Evolutionary conservation across 2,329 filamentous ascomycete species (phyloP).

Genomic region (Tothia fuscella): DNA sequence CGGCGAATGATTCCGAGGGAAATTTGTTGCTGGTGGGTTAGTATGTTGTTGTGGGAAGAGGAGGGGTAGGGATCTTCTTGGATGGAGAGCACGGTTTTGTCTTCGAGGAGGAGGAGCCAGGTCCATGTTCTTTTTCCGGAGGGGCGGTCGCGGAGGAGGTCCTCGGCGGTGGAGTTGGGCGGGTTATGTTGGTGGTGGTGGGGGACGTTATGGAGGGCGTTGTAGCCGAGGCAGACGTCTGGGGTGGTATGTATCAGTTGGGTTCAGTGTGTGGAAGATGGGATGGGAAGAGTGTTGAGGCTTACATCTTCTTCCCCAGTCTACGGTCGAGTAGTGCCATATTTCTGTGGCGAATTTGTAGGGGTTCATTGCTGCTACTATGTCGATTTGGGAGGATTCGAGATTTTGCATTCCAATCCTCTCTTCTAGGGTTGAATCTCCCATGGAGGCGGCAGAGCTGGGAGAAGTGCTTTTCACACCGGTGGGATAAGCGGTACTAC

Average conservation of each 20-base stretch:
- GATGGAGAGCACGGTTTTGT: slow-evolving; percentile 58
- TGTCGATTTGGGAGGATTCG: slow-evolving; percentile 25
- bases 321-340: slow-evolving; percentile 65
- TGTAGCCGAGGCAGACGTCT: slow-evolving; percentile 62
- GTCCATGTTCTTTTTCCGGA: slow-evolving; percentile 51
- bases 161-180: slow-evolving; percentile 16
- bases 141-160: slow-evolving; percentile 27
- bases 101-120: slow-evolving; percentile 58
- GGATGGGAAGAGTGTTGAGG: slow-evolving; percentile 9
- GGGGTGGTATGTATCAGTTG: neutral
- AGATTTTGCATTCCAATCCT: slow-evolving; percentile 15
- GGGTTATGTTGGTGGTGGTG: slow-evolving; percentile 5
- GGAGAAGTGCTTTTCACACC: too few relatives aligned
- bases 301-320: slow-evolving; percentile 53
- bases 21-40: slow-evolving; percentile 31
- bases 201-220: slow-evolving; percentile 42
- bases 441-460: too few relatives aligned
- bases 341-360: slow-evolving; percentile 54
- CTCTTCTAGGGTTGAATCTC: too few relatives aligned
- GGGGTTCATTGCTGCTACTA: slow-evolving; percentile 33
- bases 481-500: too few relatives aligned
- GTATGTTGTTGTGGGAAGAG: slow-evolving; percentile 18
- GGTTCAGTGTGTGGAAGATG: neutral
- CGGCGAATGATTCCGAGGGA: slow-evolving; percentile 40
- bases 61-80: slow-evolving; percentile 46